Evolutionary conservation across 805 yeast species (phyloP).

Genomic region (Cyberlindnera xylosilytica): DNA sequence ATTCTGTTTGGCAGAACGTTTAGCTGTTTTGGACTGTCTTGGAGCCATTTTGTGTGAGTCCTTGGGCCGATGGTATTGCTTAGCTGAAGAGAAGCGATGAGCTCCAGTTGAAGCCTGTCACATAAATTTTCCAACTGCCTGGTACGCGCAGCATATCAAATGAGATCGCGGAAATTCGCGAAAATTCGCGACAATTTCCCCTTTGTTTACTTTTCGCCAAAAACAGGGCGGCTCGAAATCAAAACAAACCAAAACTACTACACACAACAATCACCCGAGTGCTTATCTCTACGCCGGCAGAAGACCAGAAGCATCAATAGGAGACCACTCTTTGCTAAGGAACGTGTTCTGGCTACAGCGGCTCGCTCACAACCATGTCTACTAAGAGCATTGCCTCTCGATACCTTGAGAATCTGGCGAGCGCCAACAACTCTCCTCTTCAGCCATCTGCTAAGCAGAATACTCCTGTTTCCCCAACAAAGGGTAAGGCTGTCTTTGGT

Average conservation of each 20-base stretch:
- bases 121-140: not conserved
- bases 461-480: constrained; percentile 3
- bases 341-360: not conserved
- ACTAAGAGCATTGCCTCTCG: constrained; percentile 25
- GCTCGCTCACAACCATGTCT: constrained; percentile 4
- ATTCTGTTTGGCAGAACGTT: constrained; percentile 51
- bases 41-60: constrained; percentile 55
- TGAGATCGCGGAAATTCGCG: not conserved
- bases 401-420: constrained; percentile 25
- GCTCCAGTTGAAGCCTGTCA: not conserved
- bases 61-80: not conserved
- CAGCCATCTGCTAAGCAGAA: constrained; percentile 20
- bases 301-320: too few relatives aligned
- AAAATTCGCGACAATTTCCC: not conserved
- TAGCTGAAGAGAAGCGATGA: not conserved
- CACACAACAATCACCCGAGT: not conserved
- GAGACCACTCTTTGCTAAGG: not conserved
- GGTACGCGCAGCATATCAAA: not conserved
- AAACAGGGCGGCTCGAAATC: constrained; percentile 6
- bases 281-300: not conserved
- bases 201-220: constrained; percentile 16
- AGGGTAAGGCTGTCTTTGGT: not conserved
- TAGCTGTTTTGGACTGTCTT: constrained; percentile 57
- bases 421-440: constrained; percentile 14
- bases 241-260: constrained; percentile 5